These are phyloP conservation scores for Fraxinus paxiana DNA, from an alignment of 305 asterid genomes.

Conservation along the genomic window DNA sequence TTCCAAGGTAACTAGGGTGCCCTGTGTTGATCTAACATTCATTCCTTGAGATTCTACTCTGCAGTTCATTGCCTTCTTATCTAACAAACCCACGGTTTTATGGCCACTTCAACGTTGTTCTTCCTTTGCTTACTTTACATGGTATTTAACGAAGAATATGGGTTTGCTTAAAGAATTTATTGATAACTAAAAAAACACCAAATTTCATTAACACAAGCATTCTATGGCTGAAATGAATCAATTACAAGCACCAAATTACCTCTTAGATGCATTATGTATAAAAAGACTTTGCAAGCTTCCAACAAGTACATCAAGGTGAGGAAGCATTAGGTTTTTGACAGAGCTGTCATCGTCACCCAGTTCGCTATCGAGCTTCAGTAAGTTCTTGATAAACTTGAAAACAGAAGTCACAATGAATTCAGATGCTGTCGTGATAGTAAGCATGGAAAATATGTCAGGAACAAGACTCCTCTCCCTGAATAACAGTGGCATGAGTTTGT, in stretches of 20 bases:
- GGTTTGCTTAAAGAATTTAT: not conserved
- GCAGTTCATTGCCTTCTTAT: not conserved
- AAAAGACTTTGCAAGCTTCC: slow-evolving; percentile 58
- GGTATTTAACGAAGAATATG: not conserved
- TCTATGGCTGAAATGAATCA: not conserved
- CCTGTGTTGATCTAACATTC: not conserved
- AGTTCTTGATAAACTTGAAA: slow-evolving; percentile 72
- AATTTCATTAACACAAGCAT: not conserved
- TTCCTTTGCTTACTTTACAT: slow-evolving; percentile 1
- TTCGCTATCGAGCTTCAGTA: slow-evolving; percentile 69
- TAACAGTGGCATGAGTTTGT: slow-evolving; percentile 64
- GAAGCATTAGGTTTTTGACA: slow-evolving; percentile 52
- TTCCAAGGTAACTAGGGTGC: not conserved
- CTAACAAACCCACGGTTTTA: not conserved
- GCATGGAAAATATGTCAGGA: slow-evolving; percentile 75
- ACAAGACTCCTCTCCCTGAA: slow-evolving; percentile 63
- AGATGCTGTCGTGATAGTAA: slow-evolving; percentile 68
- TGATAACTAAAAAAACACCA: not conserved
- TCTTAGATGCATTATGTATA: slow-evolving; percentile 46
- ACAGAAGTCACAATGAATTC: slow-evolving; percentile 60
- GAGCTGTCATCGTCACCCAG: slow-evolving; percentile 43
- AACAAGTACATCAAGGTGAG: slow-evolving; percentile 67
- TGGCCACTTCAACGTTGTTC: not conserved
- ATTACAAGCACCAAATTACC: slow-evolving; percentile 38
- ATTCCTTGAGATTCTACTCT: not conserved